Conservation (phyloP, 495 filamentous ascomycete species). For the Aspergillus sparsus region DNA sequence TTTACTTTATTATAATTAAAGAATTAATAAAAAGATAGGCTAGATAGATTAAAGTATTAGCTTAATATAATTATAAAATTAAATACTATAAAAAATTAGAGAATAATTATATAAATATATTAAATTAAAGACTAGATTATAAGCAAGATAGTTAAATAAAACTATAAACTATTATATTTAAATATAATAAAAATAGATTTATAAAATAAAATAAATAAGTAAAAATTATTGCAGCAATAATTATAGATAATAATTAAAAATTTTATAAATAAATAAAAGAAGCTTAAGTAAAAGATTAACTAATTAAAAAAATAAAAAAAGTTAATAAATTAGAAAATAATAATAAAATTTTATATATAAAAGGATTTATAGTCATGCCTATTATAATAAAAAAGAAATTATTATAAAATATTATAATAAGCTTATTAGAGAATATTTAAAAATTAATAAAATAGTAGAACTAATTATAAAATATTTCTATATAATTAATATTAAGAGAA, state of each 20-base stretch:
- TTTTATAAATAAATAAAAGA: slow-evolving; percentile 7
- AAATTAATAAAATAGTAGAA: slow-evolving; percentile 8
- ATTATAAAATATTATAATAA: slow-evolving; percentile 4
- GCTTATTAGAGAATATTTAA: slow-evolving; percentile 4
- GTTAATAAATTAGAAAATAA: slow-evolving; percentile 9
- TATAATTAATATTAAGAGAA: slow-evolving; percentile 6
- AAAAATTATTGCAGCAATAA: no score
- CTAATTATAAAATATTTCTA: background rate
- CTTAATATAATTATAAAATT: background rate
- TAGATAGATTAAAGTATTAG: background rate
- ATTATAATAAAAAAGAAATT: no score
- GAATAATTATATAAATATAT: background rate
- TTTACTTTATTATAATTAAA: background rate
- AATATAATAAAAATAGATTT: no score
- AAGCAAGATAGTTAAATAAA: no score
- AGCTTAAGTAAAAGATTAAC: slow-evolving; percentile 5
- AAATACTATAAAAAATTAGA: slow-evolving; percentile 5
- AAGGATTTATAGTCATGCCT: no score
- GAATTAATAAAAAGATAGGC: background rate
- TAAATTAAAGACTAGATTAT: no score
- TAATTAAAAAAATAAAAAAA: slow-evolving; percentile 4
- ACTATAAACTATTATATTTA: no score
- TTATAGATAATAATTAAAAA: background rate
- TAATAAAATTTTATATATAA: no score
- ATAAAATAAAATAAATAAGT: no score